Evolutionary conservation across 2,329 filamentous ascomycete genomes (phyloP), one percentile per base, ranked within the genome.

Genomic region (Botrytis sinoallii): DNA sequence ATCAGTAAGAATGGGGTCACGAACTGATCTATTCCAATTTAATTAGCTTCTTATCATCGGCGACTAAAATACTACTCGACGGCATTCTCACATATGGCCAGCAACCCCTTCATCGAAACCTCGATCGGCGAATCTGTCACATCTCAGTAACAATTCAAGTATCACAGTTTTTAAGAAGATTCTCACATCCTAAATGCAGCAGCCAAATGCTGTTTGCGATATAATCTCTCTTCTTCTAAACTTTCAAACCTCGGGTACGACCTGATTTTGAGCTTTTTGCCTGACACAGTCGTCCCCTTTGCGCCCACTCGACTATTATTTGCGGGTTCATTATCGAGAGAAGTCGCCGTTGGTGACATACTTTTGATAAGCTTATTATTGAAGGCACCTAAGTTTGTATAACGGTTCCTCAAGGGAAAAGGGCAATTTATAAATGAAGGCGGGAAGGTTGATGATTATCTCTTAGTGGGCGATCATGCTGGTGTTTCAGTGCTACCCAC

Each of bases 41-140:
- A 4, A 68, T 42, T 42, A 55, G 66, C 16, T 57, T 42, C 38
- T 42, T 44, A 57, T 69, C 38, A 2, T 69, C 66, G 66, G 66
- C 66, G 66, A 69, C 35, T 57, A 69, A 35, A 69, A 40, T 57
- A 57, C 20, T 18, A 69, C 48, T 69, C 38, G n/a, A 57, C 38
- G 76, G 48, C 35, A 68, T 68, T 57, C 66, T 68, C 48, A 42
- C 35, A 91, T 90, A 78, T 91, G 89, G 2, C 89, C 89, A 14
- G 89, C 89, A 46, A 91, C 87, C 25, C 88, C 88, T 81, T 90
- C 88, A 75, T 88, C 86, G 76, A 79, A 79, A 18, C 77, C 76
- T 60, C 75, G 73, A 46, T 78, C 77, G 18, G 76, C 77, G 46
- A 77, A 79, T 44, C 38, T 69, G 46, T 57, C 48, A 44, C 20